Percentiles rank a stretch among this genome's conserved stretches.
Evolutionary conservation across 345 rosid genomes (phyloP).

Genomic region (Citrus hindsii): DNA sequence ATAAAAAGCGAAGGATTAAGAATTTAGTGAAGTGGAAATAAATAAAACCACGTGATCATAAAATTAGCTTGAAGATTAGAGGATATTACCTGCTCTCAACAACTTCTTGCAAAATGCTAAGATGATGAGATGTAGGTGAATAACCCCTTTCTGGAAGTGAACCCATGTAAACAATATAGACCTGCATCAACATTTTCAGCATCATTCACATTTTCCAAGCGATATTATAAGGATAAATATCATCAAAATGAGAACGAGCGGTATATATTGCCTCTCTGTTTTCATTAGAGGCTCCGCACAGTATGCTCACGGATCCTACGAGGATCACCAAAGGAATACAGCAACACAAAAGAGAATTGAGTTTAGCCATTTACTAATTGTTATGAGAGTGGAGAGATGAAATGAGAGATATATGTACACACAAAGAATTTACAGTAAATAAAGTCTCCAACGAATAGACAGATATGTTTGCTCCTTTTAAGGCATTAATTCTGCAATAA

Average conservation of each 20-base stretch:
- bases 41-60: neutral
- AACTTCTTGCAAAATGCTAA: conserved; percentile 22
- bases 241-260: neutral
- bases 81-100: conserved; percentile 3
- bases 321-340: neutral
- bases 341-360: neutral
- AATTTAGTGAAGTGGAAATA: neutral
- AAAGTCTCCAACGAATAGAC: neutral
- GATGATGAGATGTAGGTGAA: conserved; percentile 24
- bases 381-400: neutral
- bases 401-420: neutral
- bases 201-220: neutral
- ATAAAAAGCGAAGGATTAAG: neutral
- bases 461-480: neutral
- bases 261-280: neutral
- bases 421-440: neutral
- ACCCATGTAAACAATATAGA: conserved; percentile 44
- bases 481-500: neutral
- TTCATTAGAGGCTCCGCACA: neutral
- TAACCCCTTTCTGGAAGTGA: conserved; percentile 25
- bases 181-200: conserved; percentile 4
- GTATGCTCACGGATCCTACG: neutral
- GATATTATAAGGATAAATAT: neutral
- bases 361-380: neutral
- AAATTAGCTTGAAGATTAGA: neutral